Percentiles rank a stretch among this genome's conserved stretches.
phyloP scores from a whole-genome alignment of 257 asterid genomes.

The Solanum sitiens region DNA sequence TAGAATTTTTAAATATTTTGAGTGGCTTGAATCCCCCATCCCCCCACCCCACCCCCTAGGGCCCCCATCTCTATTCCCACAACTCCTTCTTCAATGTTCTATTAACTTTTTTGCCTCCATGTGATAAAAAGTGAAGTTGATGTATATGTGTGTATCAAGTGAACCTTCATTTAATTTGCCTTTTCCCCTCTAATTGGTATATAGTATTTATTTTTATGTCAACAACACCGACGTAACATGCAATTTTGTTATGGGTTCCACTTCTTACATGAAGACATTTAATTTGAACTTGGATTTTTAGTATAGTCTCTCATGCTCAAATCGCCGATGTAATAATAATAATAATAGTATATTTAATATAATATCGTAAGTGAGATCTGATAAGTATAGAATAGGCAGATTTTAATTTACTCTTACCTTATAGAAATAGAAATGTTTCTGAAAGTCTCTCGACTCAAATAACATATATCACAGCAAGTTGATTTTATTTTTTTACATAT shows the following conservation, averaged over 20 bases:
- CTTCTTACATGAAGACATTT: background rate
- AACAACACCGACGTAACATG: constrained; percentile 15
- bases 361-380: accelerated
- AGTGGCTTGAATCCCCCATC: background rate
- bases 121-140: background rate
- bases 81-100: background rate
- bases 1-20: background rate
- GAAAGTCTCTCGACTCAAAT: background rate
- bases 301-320: background rate
- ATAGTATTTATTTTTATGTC: background rate
- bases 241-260: constrained; percentile 4
- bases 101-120: background rate
- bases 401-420: background rate
- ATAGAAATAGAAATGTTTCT: accelerated
- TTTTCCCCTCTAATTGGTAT: background rate
- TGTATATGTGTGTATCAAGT: background rate
- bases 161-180: background rate
- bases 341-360: too few species aligned
- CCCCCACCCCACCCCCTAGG: background rate
- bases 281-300: background rate
- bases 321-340: too few species aligned
- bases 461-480: background rate
- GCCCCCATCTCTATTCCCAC: background rate
- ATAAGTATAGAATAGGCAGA: accelerated
- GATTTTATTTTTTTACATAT: too few species aligned